Conservation (phyloP, 1,284 basidiomycete species). For the Apiotrichum montevideense region DNA sequence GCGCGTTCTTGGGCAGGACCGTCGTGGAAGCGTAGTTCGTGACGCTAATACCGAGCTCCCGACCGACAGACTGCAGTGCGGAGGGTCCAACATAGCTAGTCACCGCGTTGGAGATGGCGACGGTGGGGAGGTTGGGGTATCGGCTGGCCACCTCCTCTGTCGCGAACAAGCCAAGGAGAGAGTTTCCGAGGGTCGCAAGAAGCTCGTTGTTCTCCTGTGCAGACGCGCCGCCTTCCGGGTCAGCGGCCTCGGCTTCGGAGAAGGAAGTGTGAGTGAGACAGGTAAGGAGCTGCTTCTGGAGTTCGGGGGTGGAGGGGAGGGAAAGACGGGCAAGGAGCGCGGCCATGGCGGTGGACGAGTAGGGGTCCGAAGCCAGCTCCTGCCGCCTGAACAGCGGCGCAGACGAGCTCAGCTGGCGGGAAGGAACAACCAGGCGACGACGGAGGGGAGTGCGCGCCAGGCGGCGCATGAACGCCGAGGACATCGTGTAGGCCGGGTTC, state of each 20-base stretch:
- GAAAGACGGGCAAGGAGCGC: conserved; percentile 40
- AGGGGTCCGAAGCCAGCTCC: conserved; percentile 6
- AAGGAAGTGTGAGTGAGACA: conserved; percentile 71
- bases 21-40: conserved; percentile 18
- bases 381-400: conserved; percentile 5
- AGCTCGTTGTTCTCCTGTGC: conserved; percentile 63
- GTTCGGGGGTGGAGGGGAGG: conserved; percentile 24
- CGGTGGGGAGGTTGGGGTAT: conserved; percentile 87
- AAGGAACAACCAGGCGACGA: conserved; percentile 1
- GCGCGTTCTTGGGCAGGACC: conserved; percentile 6
- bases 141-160: conserved; percentile 74
- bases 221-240: not conserved
- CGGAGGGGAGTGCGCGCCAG: conserved; percentile 23
- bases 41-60: conserved; percentile 57
- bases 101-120: conserved; percentile 81
- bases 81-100: conserved; percentile 83
- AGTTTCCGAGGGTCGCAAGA: conserved; percentile 75
- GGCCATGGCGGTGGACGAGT: conserved; percentile 29
- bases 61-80: conserved; percentile 74
- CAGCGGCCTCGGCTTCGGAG: conserved; percentile 25
- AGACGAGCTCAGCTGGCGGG: conserved; percentile 6
- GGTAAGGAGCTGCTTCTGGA: conserved; percentile 31
- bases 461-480: conserved; percentile 21
- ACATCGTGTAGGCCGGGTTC: not conserved
- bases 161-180: conserved; percentile 83